Evolutionary conservation across 805 yeast species (phyloP).

Genomic region (Yamadazyma insecticola): DNA sequence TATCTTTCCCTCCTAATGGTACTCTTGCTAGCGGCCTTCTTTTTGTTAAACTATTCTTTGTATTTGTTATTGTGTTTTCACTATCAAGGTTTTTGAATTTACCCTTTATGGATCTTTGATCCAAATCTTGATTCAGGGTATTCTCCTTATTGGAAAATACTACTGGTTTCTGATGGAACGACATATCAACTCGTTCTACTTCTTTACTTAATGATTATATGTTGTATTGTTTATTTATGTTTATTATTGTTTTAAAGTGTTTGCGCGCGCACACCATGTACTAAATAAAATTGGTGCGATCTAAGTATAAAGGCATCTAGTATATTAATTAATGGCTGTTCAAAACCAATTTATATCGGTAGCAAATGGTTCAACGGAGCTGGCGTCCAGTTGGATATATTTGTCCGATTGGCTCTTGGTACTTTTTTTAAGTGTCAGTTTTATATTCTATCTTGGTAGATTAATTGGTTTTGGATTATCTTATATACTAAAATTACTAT

Average conservation of each 20-base stretch:
- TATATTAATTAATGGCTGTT: constrained; percentile 28
- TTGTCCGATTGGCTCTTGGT: constrained; percentile 78
- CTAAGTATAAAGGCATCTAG: too few relatives aligned
- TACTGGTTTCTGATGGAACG: neutral
- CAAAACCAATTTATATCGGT: constrained; percentile 22
- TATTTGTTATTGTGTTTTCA: too few relatives aligned
- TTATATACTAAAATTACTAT: constrained; percentile 40
- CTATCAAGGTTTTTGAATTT: neutral
- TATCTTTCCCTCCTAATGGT: constrained; percentile 40
- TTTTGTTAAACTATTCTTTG: constrained; percentile 1
- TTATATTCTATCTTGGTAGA: constrained; percentile 75
- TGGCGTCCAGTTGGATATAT: constrained; percentile 56
- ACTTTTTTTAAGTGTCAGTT: constrained; percentile 54
- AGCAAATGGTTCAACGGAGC: constrained; percentile 15
- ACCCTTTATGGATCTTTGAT: neutral
- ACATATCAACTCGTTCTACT: neutral
- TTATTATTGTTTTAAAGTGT: neutral
- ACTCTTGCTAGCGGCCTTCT: constrained; percentile 16
- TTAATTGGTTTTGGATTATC: constrained; percentile 60
- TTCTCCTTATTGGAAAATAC: constrained; percentile 5
- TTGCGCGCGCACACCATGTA: neutral
- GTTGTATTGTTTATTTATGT: neutral
- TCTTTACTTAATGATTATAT: neutral
- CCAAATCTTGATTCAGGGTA: neutral
- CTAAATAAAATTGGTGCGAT: neutral